Evolutionary conservation across 306 rosid species (phyloP), one percentile per base, ranked within the genome.

Genomic region (Ochetophila trinervis): DNA sequence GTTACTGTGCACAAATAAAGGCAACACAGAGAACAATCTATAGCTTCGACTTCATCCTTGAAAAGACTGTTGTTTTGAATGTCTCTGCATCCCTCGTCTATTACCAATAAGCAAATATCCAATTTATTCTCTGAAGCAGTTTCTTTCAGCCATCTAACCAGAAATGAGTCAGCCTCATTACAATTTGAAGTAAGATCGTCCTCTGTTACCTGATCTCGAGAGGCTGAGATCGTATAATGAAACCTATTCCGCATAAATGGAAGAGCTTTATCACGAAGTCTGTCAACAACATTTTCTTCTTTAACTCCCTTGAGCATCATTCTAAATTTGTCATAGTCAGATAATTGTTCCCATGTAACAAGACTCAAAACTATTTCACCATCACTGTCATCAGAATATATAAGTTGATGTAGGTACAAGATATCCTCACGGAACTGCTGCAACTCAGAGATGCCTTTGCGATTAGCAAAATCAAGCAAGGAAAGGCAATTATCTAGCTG

Each of bases 141-240:
- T 84, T 93, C 99, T 82, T 87, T 88, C 85, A 93, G 75, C 99
- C 99, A 93, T 75, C 91, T 85, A 65, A 90, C 87, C 52, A 88
- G 82, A 86, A 87, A 90, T 40, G 99, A 84, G 71, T 90, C 91
- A 15, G 72, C 83, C 30, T 60, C 63, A 22, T 72, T 82, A 63
- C 71, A 71, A 78, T 79, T 72, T 58, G 63, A 74, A 57, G 70
- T 57, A 75, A 61, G 73, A 51, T 55, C 53, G 65, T 36, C 47
- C 47, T 76, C 82, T 52, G 76, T 63, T 34, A 40, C 72, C 66
- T 23, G 60, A 72, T 19, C 78, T 30, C 53, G 75, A 24, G 85
- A 79, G 64, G 50, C 53, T 57, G 76, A 32, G 57, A 82, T 35
- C 21, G 40, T 64, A 78, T 59, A 74, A 44, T 57, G 77, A 68